Conservation (phyloP, 805 yeast species). For the Metschnikowia lachancei region DNA sequence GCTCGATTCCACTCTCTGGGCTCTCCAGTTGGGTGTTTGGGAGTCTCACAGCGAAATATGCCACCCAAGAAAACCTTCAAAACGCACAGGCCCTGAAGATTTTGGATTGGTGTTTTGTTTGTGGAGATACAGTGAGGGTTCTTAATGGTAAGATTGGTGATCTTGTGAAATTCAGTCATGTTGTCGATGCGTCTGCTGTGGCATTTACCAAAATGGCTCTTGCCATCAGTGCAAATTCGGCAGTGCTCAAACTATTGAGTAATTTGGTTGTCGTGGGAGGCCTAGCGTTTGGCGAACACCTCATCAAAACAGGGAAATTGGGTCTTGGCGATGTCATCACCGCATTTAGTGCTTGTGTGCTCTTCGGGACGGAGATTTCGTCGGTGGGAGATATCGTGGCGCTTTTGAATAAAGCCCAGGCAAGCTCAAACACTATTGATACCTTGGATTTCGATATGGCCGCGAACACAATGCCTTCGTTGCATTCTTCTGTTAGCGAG, state of each 20-base stretch:
- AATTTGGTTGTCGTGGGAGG: conserved; percentile 84
- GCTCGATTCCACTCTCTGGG: conserved; percentile 67
- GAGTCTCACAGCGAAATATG: conserved; percentile 45
- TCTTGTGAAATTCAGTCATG: conserved; percentile 36
- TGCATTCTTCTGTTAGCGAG: conserved; percentile 1
- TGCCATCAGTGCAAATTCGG: conserved; percentile 53
- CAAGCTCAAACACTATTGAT: conserved; percentile 56
- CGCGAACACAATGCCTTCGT: not conserved
- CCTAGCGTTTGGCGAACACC: conserved; percentile 82
- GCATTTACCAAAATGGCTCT: conserved; percentile 45
- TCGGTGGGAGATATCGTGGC: conserved; percentile 56
- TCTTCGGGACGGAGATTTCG: conserved; percentile 62
- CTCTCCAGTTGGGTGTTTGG: conserved; percentile 50
- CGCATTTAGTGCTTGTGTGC: conserved; percentile 77
- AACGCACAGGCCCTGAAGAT: conserved; percentile 57
- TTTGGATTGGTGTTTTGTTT: conserved; percentile 66
- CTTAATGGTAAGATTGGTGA: conserved; percentile 60
- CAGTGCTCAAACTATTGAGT: conserved; percentile 53
- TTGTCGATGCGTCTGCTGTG: conserved; percentile 35
- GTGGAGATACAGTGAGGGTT: conserved; percentile 58
- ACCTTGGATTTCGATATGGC: conserved; percentile 23
- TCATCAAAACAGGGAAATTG: conserved; percentile 52
- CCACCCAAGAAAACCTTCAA: conserved; percentile 54
- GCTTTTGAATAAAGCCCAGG: conserved; percentile 66
- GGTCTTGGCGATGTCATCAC: conserved; percentile 68